phyloP scores from a whole-genome alignment of 164 flowering plant genomes.

The Magnolia officinalis region DNA sequence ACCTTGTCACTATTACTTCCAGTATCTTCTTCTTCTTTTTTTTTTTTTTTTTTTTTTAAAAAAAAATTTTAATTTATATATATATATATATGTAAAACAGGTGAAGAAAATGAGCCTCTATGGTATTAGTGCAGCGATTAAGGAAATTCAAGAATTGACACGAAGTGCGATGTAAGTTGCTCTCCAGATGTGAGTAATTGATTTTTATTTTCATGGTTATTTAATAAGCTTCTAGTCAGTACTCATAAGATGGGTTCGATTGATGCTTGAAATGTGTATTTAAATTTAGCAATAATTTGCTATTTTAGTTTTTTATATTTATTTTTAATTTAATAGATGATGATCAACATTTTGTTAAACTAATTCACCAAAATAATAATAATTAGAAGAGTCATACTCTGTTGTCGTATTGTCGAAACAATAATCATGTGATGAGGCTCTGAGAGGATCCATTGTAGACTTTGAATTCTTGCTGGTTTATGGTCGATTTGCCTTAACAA shows the following conservation, averaged over 20 bases:
- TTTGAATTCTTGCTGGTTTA: too few species aligned
- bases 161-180: conserved; percentile 19
- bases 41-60: too few species aligned
- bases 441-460: too few species aligned
- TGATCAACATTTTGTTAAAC: background rate
- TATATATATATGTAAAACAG: conserved; percentile 18
- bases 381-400: background rate
- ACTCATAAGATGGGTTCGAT: background rate
- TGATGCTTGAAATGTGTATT: background rate
- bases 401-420: background rate
- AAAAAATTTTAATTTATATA: too few species aligned
- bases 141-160: conserved; percentile 28
- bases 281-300: background rate
- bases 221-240: background rate
- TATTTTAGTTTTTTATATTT: too few species aligned
- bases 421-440: too few species aligned
- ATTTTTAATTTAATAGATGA: background rate
- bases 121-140: conserved; percentile 34
- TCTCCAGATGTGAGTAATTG: background rate
- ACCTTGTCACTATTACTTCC: background rate
- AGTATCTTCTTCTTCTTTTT: background rate
- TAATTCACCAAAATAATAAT: background rate
- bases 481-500: too few species aligned
- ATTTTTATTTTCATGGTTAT: background rate
- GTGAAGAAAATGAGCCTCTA: conserved; percentile 41